Evolutionary conservation across 2,329 filamentous ascomycete genomes (phyloP), one percentile per base, ranked within the genome.

Genomic region (Fusarium floridanum): DNA sequence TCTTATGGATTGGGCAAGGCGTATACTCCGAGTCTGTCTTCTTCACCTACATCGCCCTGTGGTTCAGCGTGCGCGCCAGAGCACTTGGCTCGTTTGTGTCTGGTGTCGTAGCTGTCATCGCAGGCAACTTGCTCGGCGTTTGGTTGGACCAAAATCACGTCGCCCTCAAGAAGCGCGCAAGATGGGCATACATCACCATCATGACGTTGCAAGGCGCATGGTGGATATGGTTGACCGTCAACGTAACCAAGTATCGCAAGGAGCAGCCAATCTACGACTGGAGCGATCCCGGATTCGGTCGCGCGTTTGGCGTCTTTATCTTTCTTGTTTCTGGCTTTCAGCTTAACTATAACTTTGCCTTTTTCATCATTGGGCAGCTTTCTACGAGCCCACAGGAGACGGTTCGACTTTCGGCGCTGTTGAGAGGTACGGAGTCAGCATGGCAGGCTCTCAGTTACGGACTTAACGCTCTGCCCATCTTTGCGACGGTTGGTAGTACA

Each of bases 371-470:
- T 12, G 86, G 88, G 0, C 90, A 92, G 71, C 80, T 94, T 4
- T 91, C 92, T 0, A 82, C 84, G 3, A 85, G 85, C 12, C 86
- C 91, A 34, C 86, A 88, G 41, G 90, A 94, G 73, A 88, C 93
- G 0, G 87, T 94, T 27, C 87, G 92, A 1, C 88, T 91, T 72
- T 87, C 91, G 0, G 91, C 90, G 0, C 80, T 94, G 11, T 81
- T 94, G 9, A 85, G 92, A 69, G 92, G 90, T 0, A 92, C 90
- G 0, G 91, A 94, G 79, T 92, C 91, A 4, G 92, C 90, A 0
- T 91, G 90, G 82, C 92, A 94, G 77, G 91, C 91, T 14, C 82
- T 94, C 2, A 91, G 90, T 73, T 93, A 94, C 67, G 92, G 92
- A 0, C 82, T 94, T 0, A 89, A 88, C 41, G 89, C 89, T 9